Percentiles rank a stretch among this genome's conserved stretches.
Evolutionary conservation across 768 basidiomycete genomes (phyloP).

Genomic region (Rossbeevera mucosa): DNA sequence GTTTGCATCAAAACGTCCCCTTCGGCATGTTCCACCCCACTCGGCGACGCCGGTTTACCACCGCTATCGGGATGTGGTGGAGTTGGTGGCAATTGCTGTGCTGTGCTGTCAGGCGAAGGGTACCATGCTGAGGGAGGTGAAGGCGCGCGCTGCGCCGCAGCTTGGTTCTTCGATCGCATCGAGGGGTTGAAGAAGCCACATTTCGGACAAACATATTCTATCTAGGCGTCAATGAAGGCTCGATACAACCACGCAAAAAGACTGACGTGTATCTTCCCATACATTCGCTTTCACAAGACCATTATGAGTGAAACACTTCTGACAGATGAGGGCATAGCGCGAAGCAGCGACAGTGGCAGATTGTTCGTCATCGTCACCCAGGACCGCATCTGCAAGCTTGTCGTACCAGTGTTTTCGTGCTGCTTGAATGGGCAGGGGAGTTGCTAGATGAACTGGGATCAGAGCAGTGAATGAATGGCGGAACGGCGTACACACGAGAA

Average conservation of each 20-base stretch:
- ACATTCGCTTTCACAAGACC: conserved; percentile 79
- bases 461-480: conserved; percentile 4
- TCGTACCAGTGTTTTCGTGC: conserved; percentile 81
- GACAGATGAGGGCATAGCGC: conserved; percentile 84
- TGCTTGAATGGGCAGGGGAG: conserved; percentile 39
- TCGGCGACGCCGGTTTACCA: neutral
- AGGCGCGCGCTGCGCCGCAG: conserved; percentile 21
- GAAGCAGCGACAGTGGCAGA: conserved; percentile 37
- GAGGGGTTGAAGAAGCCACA: conserved; percentile 79
- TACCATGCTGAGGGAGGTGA: conserved; percentile 22
- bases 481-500: conserved; percentile 32
- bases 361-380: conserved; percentile 67
- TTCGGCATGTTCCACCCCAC: neutral
- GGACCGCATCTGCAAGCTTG: conserved; percentile 78
- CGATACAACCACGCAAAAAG: neutral
- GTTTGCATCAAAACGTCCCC: conserved; percentile 4
- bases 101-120: conserved; percentile 7
- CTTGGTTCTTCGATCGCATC: conserved; percentile 30
- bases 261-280: conserved; percentile 81
- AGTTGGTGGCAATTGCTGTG: conserved; percentile 1
- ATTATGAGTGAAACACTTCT: conserved; percentile 83
- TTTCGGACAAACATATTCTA: conserved; percentile 84
- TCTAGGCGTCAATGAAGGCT: conserved; percentile 1
- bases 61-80: neutral
- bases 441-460: conserved; percentile 26